Evolutionary conservation across 345 rosid genomes (phyloP).

Genomic region (Alliaria petiolata): DNA sequence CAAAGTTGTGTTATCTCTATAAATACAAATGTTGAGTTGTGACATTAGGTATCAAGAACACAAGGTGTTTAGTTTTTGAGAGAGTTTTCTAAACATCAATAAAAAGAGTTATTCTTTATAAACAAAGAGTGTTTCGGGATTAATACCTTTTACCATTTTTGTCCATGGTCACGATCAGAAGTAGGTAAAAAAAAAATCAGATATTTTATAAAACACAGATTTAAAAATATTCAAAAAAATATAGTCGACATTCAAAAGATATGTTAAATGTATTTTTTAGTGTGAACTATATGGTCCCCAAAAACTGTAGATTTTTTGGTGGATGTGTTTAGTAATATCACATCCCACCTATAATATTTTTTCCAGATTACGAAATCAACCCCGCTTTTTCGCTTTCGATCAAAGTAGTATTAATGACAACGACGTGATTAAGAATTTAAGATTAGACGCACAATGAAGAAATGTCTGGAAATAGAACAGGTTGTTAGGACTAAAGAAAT

Average conservation of each 20-base stretch:
- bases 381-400: not conserved
- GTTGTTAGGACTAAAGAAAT: not conserved
- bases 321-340: conserved; percentile 3
- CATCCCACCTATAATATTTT: conserved; percentile 19
- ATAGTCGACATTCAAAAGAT: not conserved
- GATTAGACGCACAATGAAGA: not conserved
- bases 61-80: no score
- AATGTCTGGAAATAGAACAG: not conserved
- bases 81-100: no score
- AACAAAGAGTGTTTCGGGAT: no score
- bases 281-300: not conserved
- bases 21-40: no score
- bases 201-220: not conserved
- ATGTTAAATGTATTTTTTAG: not conserved
- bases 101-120: no score
- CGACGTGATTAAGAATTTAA: not conserved
- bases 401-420: conserved; percentile 6
- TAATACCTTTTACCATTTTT: no score
- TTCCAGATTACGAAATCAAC: conserved; percentile 3
- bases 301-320: not conserved
- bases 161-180: not conserved
- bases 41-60: no score
- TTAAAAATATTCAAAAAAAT: not conserved
- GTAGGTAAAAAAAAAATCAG: not conserved
- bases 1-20: no score